phyloP scores from a whole-genome alignment of 345 rosid species.

The Gossypium stocksii region DNA sequence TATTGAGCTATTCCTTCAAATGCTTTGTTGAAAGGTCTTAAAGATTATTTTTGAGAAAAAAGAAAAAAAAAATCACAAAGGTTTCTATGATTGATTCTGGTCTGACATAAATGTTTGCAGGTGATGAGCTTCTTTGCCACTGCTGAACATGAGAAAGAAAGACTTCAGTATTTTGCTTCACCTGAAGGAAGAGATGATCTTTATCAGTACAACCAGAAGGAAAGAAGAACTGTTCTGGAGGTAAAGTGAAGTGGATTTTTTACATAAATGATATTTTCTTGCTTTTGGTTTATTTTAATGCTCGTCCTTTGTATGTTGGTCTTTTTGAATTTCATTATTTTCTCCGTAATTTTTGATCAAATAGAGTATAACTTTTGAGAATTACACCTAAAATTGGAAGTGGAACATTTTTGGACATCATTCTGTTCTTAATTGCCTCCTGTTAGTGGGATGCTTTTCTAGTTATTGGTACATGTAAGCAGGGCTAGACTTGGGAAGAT shows the following conservation, averaged over 20 bases:
- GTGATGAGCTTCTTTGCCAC: constrained; percentile 86
- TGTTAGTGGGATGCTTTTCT: not conserved
- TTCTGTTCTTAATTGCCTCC: not conserved
- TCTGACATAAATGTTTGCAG: constrained; percentile 31
- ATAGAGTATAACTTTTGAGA: not conserved
- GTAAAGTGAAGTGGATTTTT: constrained; percentile 31
- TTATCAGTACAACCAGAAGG: constrained; percentile 91
- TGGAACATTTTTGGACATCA: not conserved
- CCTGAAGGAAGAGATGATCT: constrained; percentile 94
- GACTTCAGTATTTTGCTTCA: constrained; percentile 81
- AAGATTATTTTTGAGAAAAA: not conserved
- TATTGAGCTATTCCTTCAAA: not conserved
- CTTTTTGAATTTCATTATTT: not conserved
- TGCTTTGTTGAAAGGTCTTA: not conserved
- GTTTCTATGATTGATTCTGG: not conserved
- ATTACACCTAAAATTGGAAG: not conserved
- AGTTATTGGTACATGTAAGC: not conserved
- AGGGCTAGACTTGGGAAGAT: too few species aligned
- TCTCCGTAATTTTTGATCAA: not conserved
- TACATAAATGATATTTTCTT: not conserved
- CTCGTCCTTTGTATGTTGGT: not conserved
- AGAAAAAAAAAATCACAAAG: not conserved
- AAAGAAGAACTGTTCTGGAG: constrained; percentile 85
- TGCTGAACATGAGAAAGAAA: constrained; percentile 79
- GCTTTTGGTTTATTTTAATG: not conserved